These are phyloP conservation scores for Lepiota brunneoincarnata DNA, from an alignment of 768 basidiomycete species.

Conservation along the genomic window DNA sequence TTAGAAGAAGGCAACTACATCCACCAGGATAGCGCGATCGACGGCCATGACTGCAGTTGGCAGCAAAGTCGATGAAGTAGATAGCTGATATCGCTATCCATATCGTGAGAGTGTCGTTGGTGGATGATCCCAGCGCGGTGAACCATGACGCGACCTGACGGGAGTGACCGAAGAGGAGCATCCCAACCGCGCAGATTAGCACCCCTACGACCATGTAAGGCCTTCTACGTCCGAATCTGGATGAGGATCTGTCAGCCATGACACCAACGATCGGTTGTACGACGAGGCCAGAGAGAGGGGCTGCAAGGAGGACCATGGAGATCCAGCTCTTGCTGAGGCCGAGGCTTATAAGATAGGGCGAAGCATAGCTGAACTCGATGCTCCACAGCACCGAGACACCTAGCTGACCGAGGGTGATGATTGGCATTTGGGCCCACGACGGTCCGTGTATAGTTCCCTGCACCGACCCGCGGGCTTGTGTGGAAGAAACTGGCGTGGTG, in stretches of 20 bases:
- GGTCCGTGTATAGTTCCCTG: conserved; percentile 53
- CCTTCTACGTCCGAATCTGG: conserved; percentile 77
- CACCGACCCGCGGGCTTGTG: no score
- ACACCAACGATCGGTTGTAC: conserved; percentile 91
- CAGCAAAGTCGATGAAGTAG: conserved; percentile 55
- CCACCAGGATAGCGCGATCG: conserved; percentile 87
- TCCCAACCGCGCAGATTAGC: conserved; percentile 59
- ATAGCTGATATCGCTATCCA: conserved; percentile 63
- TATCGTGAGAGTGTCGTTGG: conserved; percentile 63
- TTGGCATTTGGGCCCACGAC: conserved; percentile 59
- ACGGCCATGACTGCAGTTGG: conserved; percentile 73
- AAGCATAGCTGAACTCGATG: conserved; percentile 88
- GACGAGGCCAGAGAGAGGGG: conserved; percentile 84
- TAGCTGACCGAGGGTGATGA: conserved; percentile 72
- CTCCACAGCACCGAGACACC: conserved; percentile 92
- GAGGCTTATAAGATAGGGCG: conserved; percentile 86
- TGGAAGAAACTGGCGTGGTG: no score
- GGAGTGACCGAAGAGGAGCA: conserved; percentile 84
- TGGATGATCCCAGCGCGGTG: conserved; percentile 24
- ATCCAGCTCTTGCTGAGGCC: conserved; percentile 84
- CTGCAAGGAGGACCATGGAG: conserved; percentile 90
- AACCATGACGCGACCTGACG: conserved; percentile 57
- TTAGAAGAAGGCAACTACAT: conserved; percentile 68
- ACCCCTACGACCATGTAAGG: conserved; percentile 80
- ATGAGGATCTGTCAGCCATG: conserved; percentile 80